Percentiles rank a stretch among this genome's conserved stretches.
phyloP scores from a whole-genome alignment of 2,329 filamentous ascomycete genomes.

The Xylariaceae sp. region DNA sequence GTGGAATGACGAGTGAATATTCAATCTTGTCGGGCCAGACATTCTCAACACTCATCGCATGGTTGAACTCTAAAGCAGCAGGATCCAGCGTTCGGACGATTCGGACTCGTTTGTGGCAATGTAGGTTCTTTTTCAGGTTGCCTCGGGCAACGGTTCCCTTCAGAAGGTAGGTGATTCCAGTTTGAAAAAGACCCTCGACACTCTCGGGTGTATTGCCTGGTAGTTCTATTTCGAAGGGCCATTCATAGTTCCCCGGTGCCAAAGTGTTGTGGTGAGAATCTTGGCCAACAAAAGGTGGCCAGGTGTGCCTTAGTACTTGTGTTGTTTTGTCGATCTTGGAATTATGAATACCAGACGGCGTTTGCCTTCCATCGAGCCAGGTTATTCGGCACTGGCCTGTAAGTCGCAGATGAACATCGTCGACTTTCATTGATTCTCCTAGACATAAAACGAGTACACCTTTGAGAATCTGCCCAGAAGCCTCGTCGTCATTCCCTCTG shows the following conservation, averaged over 20 bases:
- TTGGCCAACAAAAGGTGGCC: conserved; percentile 63
- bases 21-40: conserved; percentile 98
- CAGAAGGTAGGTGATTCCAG: conserved; percentile 84
- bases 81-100: conserved; percentile 76
- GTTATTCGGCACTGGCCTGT: conserved; percentile 67
- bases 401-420: conserved; percentile 70
- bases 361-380: conserved; percentile 51
- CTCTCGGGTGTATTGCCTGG: conserved; percentile 76
- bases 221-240: conserved; percentile 74
- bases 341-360: conserved; percentile 56
- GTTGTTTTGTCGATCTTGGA: conserved; percentile 58
- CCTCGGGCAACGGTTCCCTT: conserved; percentile 86
- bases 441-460: conserved; percentile 74
- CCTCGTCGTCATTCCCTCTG: conserved; percentile 71
- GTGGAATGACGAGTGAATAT: conserved; percentile 89
- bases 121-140: conserved; percentile 84
- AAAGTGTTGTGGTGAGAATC: conserved; percentile 57
- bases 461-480: conserved; percentile 70
- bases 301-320: conserved; percentile 66
- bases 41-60: conserved; percentile 95
- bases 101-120: conserved; percentile 73
- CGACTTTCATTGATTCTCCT: conserved; percentile 64
- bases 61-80: conserved; percentile 72
- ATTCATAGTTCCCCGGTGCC: conserved; percentile 76
- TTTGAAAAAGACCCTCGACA: conserved; percentile 83